Evolutionary conservation across 2,329 filamentous ascomycete species (phyloP), one percentile per base, ranked within the genome.

Genomic region (Gremmenia infestans): DNA sequence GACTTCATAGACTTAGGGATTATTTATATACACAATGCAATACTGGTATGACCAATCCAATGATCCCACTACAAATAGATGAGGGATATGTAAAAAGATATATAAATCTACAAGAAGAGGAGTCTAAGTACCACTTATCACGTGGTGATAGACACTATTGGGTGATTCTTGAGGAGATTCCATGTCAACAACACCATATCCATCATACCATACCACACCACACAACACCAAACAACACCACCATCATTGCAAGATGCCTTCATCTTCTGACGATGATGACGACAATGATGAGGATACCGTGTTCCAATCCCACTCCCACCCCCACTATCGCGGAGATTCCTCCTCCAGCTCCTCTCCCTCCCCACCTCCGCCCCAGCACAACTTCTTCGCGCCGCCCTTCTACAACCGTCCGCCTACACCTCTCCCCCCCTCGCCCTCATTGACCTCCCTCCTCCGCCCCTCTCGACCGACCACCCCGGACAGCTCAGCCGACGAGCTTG

Each of bases 331-430:
- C 42, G 54, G 55, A 25, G 53, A 59, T 7, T 68, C 63, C 22
- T 68, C 66, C n/a, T 67, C 65, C 5, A 60, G 56, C 39, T 65
- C 64, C 7, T 65, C 63, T 0, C 60, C 65, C 9, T 67, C 66
- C 0, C 65, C 67, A 8, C 67, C 67, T 32, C 75, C 71, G 32
- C 71, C 75, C 35, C 73, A 71, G 59, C 74, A 73, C 56, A 73
- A 72, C 65, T 69, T 76, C 60, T 88, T 87, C 70, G 82, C 81
- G 11, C 94, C 94, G 25, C 94, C 94, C 15, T 97, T 97, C 78
- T 99, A 99, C 78, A 95, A 95, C 62, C 85, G 93, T 3, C 94
- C 94, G n/a, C 94, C 94, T 0, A 97, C 91, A 2, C 93, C 94
- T 3, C 79, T 97, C 0, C 94, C 94, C 0, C 93, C 93, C 0